Evolutionary conservation across 2,329 filamentous ascomycete genomes (phyloP).

Genomic region (Chaetomium sp.): DNA sequence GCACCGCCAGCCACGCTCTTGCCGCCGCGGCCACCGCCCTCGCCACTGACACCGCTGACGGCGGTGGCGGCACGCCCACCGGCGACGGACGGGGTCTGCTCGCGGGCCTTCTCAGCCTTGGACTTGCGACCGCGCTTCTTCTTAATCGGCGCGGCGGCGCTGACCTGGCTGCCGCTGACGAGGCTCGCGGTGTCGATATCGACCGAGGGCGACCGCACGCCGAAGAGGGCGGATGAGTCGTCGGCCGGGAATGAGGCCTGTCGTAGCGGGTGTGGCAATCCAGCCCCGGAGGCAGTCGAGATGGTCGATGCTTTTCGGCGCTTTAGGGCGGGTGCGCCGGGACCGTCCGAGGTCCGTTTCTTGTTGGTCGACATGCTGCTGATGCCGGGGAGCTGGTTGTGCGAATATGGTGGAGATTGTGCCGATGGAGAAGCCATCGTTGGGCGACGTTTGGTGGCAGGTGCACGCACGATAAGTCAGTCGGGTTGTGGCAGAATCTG

Average conservation of each 20-base stretch:
- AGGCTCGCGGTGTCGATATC: slow-evolving; percentile 64
- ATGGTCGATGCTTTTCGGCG: slow-evolving; percentile 71
- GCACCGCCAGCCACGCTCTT: slow-evolving; percentile 49
- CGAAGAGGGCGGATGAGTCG: slow-evolving; percentile 55
- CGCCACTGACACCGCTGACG: slow-evolving; percentile 46
- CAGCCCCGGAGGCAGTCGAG: slow-evolving; percentile 52
- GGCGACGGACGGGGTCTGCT: slow-evolving; percentile 50
- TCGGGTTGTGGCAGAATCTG: background rate
- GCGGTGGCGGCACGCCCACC: slow-evolving; percentile 47
- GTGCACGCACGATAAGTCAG: background rate
- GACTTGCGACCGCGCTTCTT: slow-evolving; percentile 65
- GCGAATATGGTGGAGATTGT: slow-evolving; percentile 58
- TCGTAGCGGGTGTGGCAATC: slow-evolving; percentile 68
- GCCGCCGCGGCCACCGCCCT: slow-evolving; percentile 37
- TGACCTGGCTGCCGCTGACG: slow-evolving; percentile 63
- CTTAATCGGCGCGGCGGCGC: slow-evolving; percentile 49
- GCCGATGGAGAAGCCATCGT: slow-evolving; percentile 56
- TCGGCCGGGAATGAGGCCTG: slow-evolving; percentile 81
- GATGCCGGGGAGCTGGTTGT: slow-evolving; percentile 49
- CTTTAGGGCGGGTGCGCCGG: slow-evolving; percentile 56
- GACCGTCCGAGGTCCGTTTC: slow-evolving; percentile 63
- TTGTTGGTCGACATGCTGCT: slow-evolving; percentile 49
- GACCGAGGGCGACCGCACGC: slow-evolving; percentile 65
- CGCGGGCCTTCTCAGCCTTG: slow-evolving; percentile 57
- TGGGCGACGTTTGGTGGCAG: slow-evolving; percentile 17